A percentile compares a stretch with the other conserved stretches of the same genome.
Evolutionary conservation across 2,329 filamentous ascomycete species (phyloP).

Genomic region (Chaetomium sp.): DNA sequence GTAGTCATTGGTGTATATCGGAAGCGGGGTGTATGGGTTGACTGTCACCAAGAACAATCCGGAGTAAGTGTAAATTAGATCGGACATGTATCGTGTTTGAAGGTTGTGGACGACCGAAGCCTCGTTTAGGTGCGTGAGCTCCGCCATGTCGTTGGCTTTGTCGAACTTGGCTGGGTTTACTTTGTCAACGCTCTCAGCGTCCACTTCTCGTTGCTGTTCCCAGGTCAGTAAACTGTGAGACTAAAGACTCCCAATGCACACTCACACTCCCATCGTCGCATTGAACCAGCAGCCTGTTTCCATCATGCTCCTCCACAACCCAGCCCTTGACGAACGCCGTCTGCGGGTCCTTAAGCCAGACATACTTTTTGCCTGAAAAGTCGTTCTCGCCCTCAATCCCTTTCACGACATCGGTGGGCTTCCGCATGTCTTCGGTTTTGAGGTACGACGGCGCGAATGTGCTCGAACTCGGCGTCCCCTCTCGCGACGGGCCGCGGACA

Average conservation of each 20-base stretch:
- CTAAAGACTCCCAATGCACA: not conserved
- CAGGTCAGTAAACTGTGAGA: constrained; percentile 28
- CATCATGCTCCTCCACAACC: constrained; percentile 78
- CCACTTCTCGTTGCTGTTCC: constrained; percentile 78
- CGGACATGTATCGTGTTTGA: constrained; percentile 90
- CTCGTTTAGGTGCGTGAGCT: constrained; percentile 96
- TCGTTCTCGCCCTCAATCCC: constrained; percentile 97
- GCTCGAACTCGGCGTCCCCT: constrained; percentile 64
- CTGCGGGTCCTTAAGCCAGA: constrained; percentile 90
- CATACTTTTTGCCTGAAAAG: constrained; percentile 97
- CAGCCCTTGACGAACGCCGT: constrained; percentile 90
- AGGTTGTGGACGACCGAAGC: constrained; percentile 97
- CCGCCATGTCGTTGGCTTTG: constrained; percentile 99
- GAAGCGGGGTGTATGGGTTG: constrained; percentile 91
- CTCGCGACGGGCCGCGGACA: constrained; percentile 63
- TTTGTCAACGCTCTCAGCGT: constrained; percentile 88
- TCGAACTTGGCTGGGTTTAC: constrained; percentile 99
- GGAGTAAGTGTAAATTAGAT: constrained; percentile 98
- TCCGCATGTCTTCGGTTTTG: constrained; percentile 75
- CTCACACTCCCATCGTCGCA: constrained; percentile 88
- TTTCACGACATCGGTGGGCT: constrained; percentile 55
- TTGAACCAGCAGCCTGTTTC: constrained; percentile 76
- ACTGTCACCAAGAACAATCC: constrained; percentile 95
- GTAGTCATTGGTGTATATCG: constrained; percentile 96
- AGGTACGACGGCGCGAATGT: constrained; percentile 98